Conservation (phyloP, 1,139 yeast species). For the Protomyces arabidopsidicola region DNA sequence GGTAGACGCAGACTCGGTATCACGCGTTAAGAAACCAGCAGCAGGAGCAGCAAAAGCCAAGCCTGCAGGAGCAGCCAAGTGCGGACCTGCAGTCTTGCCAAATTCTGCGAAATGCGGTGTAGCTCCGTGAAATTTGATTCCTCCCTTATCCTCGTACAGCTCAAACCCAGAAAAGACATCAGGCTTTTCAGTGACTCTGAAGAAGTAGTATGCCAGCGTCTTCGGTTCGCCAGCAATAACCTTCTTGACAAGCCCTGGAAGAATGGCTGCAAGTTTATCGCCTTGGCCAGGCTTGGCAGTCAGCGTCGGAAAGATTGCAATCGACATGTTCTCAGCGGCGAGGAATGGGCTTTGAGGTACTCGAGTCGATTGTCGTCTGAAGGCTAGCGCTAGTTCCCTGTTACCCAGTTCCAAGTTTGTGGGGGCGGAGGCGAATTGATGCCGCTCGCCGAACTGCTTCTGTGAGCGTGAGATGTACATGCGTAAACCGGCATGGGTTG, state of each 20-base stretch:
- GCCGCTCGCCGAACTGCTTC: no score
- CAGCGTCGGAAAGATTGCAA: not conserved
- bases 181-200: conserved; percentile 2
- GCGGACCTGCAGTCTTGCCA: conserved; percentile 10
- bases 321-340: not conserved
- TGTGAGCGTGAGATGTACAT: no score
- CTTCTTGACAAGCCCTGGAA: not conserved
- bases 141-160: conserved; percentile 16
- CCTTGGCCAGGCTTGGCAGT: not conserved
- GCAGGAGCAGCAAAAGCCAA: conserved; percentile 14
- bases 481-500: no score
- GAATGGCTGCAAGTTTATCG: not conserved
- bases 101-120: conserved; percentile 13
- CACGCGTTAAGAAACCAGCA: conserved; percentile 12
- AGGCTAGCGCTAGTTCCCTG: no score
- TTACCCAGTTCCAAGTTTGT: no score
- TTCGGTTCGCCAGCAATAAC: conserved; percentile 3
- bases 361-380: no score
- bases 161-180: conserved; percentile 18
- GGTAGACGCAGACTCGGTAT: conserved; percentile 12
- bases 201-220: conserved; percentile 22
- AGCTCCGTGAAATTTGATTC: conserved; percentile 7
- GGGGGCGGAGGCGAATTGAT: no score
- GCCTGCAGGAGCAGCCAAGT: conserved; percentile 3
- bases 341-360: no score